Evolutionary conservation across 192 early-diverging fungal genomes (phyloP).

Genomic region (Oehlia diaphana): DNA sequence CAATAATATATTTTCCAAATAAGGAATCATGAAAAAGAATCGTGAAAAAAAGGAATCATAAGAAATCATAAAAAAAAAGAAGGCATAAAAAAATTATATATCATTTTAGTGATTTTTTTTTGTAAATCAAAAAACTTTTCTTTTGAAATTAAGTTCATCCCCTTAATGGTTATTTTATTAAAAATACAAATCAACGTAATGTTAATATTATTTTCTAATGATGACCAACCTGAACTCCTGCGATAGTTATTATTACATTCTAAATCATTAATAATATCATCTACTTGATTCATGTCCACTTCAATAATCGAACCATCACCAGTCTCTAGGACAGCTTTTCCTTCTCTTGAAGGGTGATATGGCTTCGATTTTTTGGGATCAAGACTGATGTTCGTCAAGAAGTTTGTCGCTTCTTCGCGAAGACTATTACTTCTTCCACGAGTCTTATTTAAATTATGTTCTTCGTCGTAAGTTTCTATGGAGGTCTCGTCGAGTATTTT

Average conservation of each 20-base stretch:
- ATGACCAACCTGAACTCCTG: slow-evolving; percentile 19
- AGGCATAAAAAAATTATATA: neutral
- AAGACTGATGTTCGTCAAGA: slow-evolving; percentile 17
- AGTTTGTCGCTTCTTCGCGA: slow-evolving; percentile 16
- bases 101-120: no score
- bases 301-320: neutral
- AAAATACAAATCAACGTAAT: neutral
- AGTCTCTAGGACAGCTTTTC: slow-evolving; percentile 4
- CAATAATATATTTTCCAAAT: neutral
- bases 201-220: neutral
- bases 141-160: no score
- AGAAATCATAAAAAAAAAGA: neutral
- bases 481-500: slow-evolving; percentile 1
- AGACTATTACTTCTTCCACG: slow-evolving; percentile 21
- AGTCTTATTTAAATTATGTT: neutral
- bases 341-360: slow-evolving; percentile 11
- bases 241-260: neutral
- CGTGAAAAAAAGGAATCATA: neutral
- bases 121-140: no score
- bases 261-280: neutral
- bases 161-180: neutral
- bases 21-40: neutral
- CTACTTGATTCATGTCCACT: neutral
- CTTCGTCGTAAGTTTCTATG: slow-evolving; percentile 7
- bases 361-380: neutral